Evolutionary conservation across 129 eudicot species (phyloP).

Genomic region (Chrysanthemum makinoi): DNA sequence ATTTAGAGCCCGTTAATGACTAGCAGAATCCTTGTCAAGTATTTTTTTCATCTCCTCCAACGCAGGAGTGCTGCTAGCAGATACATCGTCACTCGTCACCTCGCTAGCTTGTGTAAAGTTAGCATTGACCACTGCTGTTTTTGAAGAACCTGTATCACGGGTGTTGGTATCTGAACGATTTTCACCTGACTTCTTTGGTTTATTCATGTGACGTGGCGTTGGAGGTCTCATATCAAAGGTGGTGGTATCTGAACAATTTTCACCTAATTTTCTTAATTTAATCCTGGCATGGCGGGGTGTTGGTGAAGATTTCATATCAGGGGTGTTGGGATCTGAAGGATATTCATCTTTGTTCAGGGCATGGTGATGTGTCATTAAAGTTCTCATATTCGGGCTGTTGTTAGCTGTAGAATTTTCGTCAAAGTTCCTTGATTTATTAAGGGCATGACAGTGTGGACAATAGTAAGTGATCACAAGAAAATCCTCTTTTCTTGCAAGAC

Average conservation of each 20-base stretch:
- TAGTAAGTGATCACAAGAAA: constrained; percentile 77
- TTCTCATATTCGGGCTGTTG: constrained; percentile 36
- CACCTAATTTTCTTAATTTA: constrained; percentile 47
- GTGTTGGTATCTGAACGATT: not conserved
- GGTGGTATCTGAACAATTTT: constrained; percentile 32
- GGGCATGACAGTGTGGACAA: constrained; percentile 89
- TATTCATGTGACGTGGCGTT: not conserved
- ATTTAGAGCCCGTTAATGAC: constrained; percentile 10
- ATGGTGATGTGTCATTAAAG: constrained; percentile 12
- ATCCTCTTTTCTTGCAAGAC: constrained; percentile 93
- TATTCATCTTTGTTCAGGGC: constrained; percentile 17
- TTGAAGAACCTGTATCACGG: constrained; percentile 23
- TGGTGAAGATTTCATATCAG: constrained; percentile 22
- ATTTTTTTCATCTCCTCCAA: constrained; percentile 19
- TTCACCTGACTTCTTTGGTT: constrained; percentile 6
- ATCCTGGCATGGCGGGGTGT: constrained; percentile 56
- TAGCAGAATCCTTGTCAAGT: constrained; percentile 24
- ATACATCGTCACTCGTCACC: constrained; percentile 22
- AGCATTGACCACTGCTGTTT: constrained; percentile 19
- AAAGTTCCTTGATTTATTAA: constrained; percentile 61
- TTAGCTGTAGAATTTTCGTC: constrained; percentile 47
- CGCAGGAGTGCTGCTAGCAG: constrained; percentile 29
- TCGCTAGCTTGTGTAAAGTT: constrained; percentile 24
- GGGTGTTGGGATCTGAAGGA: constrained; percentile 5
- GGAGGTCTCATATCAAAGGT: constrained; percentile 19